Percentiles rank a stretch among this genome's conserved stretches.
These are phyloP conservation scores for Funneliformis mosseae DNA, from an alignment of 192 early-diverging fungal genomes.

Conservation along the genomic window DNA sequence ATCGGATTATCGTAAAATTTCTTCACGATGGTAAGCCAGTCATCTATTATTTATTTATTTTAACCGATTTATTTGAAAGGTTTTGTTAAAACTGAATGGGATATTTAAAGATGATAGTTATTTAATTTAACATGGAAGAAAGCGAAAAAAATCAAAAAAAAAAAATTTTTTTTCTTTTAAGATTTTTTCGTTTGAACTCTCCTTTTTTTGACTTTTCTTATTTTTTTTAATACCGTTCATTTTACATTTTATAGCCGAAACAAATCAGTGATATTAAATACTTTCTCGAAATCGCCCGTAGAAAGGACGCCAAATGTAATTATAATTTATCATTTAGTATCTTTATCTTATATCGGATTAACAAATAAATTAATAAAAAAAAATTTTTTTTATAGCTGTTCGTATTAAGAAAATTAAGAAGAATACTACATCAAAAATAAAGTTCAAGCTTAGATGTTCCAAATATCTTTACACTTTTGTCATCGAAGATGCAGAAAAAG, in stretches of 20 bases:
- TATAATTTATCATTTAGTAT: conserved; percentile 23
- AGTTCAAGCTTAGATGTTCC: conserved; percentile 99
- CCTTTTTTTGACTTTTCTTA: background rate
- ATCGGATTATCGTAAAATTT: background rate
- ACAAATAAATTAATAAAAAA: background rate
- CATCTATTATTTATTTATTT: background rate
- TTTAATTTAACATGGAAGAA: background rate
- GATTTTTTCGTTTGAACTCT: background rate
- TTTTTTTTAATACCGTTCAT: background rate
- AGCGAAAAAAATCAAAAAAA: background rate
- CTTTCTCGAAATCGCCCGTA: conserved; percentile 92
- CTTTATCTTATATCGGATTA: background rate
- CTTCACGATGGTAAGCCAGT: background rate
- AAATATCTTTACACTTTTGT: conserved; percentile 98
- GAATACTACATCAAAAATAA: conserved; percentile 79
- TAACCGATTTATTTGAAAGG: background rate
- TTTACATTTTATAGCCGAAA: conserved; percentile 74
- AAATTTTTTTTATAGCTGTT: conserved; percentile 54
- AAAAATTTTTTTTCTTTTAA: background rate
- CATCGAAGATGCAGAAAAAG: conserved; percentile 93
- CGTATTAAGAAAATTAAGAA: conserved; percentile 99
- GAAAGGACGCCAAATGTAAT: conserved; percentile 92
- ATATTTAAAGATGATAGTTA: background rate
- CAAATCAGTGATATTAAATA: conserved; percentile 98
- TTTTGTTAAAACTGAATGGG: background rate